These are phyloP conservation scores for Irpex sp. DNA, from an alignment of 1,284 basidiomycete species.

Conservation along the genomic window DNA sequence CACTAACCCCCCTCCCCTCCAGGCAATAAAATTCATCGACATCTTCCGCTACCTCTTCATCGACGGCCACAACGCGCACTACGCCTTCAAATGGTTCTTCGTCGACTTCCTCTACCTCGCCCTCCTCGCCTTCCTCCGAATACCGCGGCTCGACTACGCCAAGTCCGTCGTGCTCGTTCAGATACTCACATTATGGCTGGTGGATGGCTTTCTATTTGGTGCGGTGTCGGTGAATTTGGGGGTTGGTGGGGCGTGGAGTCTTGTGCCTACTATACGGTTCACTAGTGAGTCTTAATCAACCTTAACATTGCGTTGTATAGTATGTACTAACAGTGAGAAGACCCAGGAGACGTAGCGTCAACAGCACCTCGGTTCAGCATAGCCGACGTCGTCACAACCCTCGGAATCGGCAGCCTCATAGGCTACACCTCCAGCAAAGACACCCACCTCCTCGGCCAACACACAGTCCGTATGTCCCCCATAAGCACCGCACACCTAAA, in stretches of 20 bases:
- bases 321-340: conserved; percentile 23
- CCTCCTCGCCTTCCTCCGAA: conserved; percentile 62
- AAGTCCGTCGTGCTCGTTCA: conserved; percentile 59
- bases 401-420: conserved; percentile 47
- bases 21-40: conserved; percentile 70
- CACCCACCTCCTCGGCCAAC: conserved; percentile 78
- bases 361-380: conserved; percentile 42
- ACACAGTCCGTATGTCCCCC: conserved; percentile 87
- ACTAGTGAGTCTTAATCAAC: conserved; percentile 25
- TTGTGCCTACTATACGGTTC: conserved; percentile 18
- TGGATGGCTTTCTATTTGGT: conserved; percentile 73
- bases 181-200: conserved; percentile 51
- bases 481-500: conserved; percentile 86
- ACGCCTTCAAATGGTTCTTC: conserved; percentile 66
- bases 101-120: conserved; percentile 63
- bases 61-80: conserved; percentile 30
- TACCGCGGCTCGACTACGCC: conserved; percentile 74
- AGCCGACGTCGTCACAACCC: conserved; percentile 41
- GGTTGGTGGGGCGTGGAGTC: conserved; percentile 17
- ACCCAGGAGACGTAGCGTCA: conserved; percentile 35
- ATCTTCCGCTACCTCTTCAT: conserved; percentile 49
- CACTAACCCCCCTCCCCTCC: neutral
- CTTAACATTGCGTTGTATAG: neutral
- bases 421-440: conserved; percentile 34
- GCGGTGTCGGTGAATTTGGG: conserved; percentile 38